Evolutionary conservation across 2,329 filamentous ascomycete genomes (phyloP), one percentile per base, ranked within the genome.

Genomic region (Diaporthe batatas): DNA sequence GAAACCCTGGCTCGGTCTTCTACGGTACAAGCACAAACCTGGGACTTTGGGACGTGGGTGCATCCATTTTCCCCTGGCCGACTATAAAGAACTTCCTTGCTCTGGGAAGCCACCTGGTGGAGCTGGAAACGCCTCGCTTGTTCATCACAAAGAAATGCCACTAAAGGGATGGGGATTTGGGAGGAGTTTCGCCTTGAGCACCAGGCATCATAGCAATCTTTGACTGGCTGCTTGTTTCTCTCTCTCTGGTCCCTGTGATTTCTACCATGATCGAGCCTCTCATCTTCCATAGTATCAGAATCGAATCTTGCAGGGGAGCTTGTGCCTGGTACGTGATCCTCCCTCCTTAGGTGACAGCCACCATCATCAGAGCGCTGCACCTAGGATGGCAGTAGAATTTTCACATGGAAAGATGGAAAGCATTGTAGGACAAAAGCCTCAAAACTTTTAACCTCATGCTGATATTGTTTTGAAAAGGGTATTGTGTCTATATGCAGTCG

Each of bases 401-500:
- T 10, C 44, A 42, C 8, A 23, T 2, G 47, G 8, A 49, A 32
- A 23, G 6, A 23, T 2, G 47, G 8, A 49, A 32, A 23, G 6
- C 25, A 49, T 12, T 36, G 3, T 25, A 53, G 34, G n/a, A n/a
- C 16, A 34, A 53, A 29, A 7, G 8, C 12, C 51, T 67, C 29
- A 32, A 32, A 14, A 25, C 4, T 54, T 44, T 14, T 32, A 53
- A 68, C 51, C 29, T 69, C 42, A 68, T 69, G 64, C 42, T 72
- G 71, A 55, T 68, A 58, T 72, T 69, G 47, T 32, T 55, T 57
- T 54, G 57, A 69, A 69, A 32, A 54, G 53, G 42, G 64, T 62
- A 71, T 51, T 51, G 68, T 71, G 47, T 64, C 57, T 70, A 70
- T 58, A 70, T 62, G 58, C 39, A 70, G 34, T 57, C 10, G 62